Conservation (phyloP, 352 stramenopile genomes). For the Blastocystis sp. region DNA sequence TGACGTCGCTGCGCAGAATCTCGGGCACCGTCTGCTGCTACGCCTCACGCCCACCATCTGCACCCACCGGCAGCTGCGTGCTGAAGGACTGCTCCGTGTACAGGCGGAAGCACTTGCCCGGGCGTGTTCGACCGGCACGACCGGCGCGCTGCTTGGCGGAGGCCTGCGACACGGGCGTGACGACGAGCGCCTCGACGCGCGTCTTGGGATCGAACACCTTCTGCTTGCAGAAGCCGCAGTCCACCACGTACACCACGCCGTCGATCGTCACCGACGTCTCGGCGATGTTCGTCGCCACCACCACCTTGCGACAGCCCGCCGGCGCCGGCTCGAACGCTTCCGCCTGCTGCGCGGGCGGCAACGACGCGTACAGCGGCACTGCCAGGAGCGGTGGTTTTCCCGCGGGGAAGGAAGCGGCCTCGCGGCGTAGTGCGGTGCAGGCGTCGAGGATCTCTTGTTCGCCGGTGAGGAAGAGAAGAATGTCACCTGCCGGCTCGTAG, state of each 20-base stretch:
- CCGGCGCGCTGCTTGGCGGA: constrained; percentile 84
- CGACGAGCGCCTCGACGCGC: constrained; percentile 92
- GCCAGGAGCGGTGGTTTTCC: neutral
- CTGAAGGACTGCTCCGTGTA: constrained; percentile 96
- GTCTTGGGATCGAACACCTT: constrained; percentile 98
- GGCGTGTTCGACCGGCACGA: constrained; percentile 88
- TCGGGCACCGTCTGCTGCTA: constrained; percentile 94
- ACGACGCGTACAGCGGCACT: constrained; percentile 88
- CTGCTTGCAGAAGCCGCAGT: constrained; percentile 97
- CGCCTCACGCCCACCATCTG: neutral
- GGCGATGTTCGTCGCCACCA: constrained; percentile 97
- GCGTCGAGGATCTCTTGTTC: constrained; percentile 95
- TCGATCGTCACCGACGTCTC: constrained; percentile 99
- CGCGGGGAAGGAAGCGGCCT: constrained; percentile 68
- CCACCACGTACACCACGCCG: constrained; percentile 98
- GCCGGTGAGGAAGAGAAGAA: constrained; percentile 96
- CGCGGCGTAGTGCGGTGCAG: constrained; percentile 82
- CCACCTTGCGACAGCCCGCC: constrained; percentile 70
- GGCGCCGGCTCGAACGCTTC: constrained; percentile 83
- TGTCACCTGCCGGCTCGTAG: constrained; percentile 91
- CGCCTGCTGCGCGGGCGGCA: constrained; percentile 85
- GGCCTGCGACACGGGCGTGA: constrained; percentile 94
- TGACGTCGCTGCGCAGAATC: constrained; percentile 93
- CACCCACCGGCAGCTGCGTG: constrained; percentile 85
- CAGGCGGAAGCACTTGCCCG: constrained; percentile 95